A percentile compares a stretch with the other conserved stretches of the same genome.
These are phyloP conservation scores for Quercus berberidifolia DNA, from an alignment of 306 rosid species.

Conservation along the genomic window DNA sequence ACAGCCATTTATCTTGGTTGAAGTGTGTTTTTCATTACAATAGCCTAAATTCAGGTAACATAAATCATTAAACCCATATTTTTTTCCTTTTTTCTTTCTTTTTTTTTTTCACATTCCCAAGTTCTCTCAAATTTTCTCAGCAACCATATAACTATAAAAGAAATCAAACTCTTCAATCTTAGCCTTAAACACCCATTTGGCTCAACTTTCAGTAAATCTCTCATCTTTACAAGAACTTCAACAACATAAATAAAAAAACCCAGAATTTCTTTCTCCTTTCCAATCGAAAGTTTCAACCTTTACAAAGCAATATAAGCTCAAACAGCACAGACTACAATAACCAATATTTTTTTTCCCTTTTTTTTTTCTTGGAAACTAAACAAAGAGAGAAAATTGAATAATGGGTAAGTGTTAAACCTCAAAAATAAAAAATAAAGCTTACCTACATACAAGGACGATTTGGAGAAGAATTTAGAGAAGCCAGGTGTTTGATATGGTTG, in stretches of 20 bases:
- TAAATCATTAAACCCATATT: neutral
- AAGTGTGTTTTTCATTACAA: neutral
- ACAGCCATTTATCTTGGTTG: neutral
- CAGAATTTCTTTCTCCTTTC: neutral
- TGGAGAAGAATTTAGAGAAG: constrained; percentile 59
- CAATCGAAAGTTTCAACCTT: neutral
- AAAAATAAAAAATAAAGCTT: neutral
- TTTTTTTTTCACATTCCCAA: neutral
- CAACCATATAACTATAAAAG: neutral
- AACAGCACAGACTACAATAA: neutral
- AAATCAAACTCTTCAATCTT: neutral
- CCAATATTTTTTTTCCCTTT: neutral
- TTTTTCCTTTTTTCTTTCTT: too few relatives aligned
- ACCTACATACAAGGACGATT: constrained; percentile 49
- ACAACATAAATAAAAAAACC: neutral
- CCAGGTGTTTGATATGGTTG: constrained; percentile 18
- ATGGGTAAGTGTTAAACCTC: neutral
- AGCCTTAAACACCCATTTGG: neutral
- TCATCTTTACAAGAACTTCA: neutral
- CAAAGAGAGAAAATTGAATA: neutral
- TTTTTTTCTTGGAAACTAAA: neutral
- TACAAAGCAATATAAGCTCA: neutral
- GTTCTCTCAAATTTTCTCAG: neutral
- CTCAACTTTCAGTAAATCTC: neutral
- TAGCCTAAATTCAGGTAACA: neutral